A percentile compares a stretch with the other conserved stretches of the same genome.
These are phyloP conservation scores for Musa balbisiana DNA, from an alignment of 202 grass and related monocot genomes.

Conservation along the genomic window DNA sequence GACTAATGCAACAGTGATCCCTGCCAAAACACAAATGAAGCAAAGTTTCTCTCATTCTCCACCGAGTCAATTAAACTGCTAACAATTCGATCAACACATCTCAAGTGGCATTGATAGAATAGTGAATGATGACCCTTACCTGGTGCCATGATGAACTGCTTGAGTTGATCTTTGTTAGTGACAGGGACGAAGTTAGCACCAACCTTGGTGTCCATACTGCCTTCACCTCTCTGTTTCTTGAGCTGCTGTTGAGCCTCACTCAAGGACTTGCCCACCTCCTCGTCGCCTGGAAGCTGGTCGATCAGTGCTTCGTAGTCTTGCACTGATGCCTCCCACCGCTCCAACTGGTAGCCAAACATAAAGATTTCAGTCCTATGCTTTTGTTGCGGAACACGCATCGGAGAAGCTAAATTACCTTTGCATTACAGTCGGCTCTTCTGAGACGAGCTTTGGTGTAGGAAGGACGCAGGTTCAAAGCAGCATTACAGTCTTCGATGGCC, in stretches of 20 bases:
- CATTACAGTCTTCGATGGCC: slow-evolving; percentile 28
- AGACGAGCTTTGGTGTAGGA: slow-evolving; percentile 28
- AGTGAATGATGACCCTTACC: not conserved
- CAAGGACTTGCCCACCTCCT: slow-evolving; percentile 13
- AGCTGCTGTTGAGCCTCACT: slow-evolving; percentile 13
- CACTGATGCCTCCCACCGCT: slow-evolving; percentile 24
- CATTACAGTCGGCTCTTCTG: slow-evolving; percentile 24
- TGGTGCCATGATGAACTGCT: not conserved
- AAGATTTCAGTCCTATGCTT: not conserved
- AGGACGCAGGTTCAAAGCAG: slow-evolving; percentile 20
- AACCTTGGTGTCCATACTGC: not conserved
- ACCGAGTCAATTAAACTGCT: no score
- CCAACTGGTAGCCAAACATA: not conserved
- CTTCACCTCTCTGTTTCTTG: slow-evolving; percentile 9
- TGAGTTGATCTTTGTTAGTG: not conserved
- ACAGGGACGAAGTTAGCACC: not conserved
- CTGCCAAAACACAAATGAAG: not conserved
- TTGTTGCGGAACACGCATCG: not conserved
- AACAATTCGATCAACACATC: no score
- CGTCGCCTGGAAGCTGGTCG: slow-evolving; percentile 19
- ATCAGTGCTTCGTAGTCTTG: slow-evolving; percentile 27
- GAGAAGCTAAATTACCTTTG: not conserved
- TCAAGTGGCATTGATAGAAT: no score
- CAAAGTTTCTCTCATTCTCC: no score
- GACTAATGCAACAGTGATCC: not conserved